Conservation (phyloP, 2,329 filamentous ascomycete species). For the Malbranchea cinnamomea region DNA sequence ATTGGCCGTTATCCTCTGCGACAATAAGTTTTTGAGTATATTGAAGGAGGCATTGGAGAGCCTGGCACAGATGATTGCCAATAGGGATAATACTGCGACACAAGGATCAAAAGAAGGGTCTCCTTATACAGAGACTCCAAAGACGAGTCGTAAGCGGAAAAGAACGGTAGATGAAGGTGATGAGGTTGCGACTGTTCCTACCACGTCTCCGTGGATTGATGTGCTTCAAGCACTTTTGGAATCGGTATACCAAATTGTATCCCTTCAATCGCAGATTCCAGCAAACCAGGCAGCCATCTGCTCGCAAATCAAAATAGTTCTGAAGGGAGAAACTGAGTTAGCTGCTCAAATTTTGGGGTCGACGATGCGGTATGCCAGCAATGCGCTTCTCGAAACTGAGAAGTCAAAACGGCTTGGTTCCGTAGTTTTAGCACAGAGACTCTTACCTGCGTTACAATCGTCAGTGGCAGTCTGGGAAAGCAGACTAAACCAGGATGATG, state of each 20-base stretch:
- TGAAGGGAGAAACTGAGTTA: conserved; percentile 22
- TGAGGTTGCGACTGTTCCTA: background rate
- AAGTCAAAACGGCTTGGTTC: too few relatives aligned
- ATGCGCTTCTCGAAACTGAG: too few relatives aligned
- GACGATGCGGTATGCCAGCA: conserved; percentile 18
- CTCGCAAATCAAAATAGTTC: conserved; percentile 25
- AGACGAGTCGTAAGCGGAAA: conserved; percentile 25
- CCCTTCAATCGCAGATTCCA: conserved; percentile 3
- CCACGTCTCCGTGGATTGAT: conserved; percentile 2
- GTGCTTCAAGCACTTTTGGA: too few relatives aligned
- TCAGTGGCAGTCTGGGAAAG: conserved; percentile 25
- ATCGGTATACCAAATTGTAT: conserved; percentile 5
- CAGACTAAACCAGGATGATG: too few relatives aligned
- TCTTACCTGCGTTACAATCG: conserved; percentile 20
- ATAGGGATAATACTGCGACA: too few relatives aligned
- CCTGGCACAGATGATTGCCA: too few relatives aligned
- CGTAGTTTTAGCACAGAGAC: too few relatives aligned
- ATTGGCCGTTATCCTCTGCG: conserved; percentile 54
- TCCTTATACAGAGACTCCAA: conserved; percentile 2
- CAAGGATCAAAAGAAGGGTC: conserved; percentile 18
- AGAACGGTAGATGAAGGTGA: conserved; percentile 15
- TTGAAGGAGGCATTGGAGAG: conserved; percentile 53
- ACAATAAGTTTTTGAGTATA: conserved; percentile 51
- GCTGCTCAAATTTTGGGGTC: conserved; percentile 22
- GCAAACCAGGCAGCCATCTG: conserved; percentile 15